Base-by-base conservation (phyloP, 108 stramenopile species). In the Cyclotella cryptica region DNA sequence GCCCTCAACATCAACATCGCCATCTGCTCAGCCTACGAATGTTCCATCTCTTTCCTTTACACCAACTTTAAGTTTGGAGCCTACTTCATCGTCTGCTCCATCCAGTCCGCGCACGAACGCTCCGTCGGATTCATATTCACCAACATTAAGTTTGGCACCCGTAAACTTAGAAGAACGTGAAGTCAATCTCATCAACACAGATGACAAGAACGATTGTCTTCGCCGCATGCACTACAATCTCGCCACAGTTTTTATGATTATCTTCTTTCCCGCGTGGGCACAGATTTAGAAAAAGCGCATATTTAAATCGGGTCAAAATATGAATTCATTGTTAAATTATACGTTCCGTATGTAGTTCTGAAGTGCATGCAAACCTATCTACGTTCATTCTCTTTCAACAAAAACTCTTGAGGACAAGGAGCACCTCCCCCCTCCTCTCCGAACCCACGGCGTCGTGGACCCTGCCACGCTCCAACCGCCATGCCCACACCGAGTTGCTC, bases 321-420 rank as follows among this genome's bases (percentile, higher is more conserved):
- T n/a, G n/a, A n/a, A n/a, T n/a, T n/a, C n/a, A n/a, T n/a, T n/a
- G n/a, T n/a, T n/a, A n/a, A n/a, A n/a, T n/a, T n/a, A n/a, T n/a
- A n/a, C n/a, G 17, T 3, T 58, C 7, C n/a, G 19, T 58, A 21
- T 26, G 55, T 6, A 35, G 35, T 35, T 35, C 2, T 35, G 35
- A 35, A 6, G 35, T 35, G 35, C 35, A 35, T 35, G 8, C 19
- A 22, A 42, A 7, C 9, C 22, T 55, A 62, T 53, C 57, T 17
- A 44, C 92, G 87, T 47, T 89, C 88, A 57, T 88, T 89, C 52
- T 90, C 76, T 42, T 88, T 77, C 43, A 90, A 55, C 62, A 91
- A 75, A 59, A 96, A 96, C n/a, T 90, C 90, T 52, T 86, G 79
- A 21, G 95, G 95, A 84, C 95, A 96, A 42, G 95, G 95, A 30